Conservation (phyloP, 1,284 basidiomycete genomes). For the Ustilago sp. region DNA sequence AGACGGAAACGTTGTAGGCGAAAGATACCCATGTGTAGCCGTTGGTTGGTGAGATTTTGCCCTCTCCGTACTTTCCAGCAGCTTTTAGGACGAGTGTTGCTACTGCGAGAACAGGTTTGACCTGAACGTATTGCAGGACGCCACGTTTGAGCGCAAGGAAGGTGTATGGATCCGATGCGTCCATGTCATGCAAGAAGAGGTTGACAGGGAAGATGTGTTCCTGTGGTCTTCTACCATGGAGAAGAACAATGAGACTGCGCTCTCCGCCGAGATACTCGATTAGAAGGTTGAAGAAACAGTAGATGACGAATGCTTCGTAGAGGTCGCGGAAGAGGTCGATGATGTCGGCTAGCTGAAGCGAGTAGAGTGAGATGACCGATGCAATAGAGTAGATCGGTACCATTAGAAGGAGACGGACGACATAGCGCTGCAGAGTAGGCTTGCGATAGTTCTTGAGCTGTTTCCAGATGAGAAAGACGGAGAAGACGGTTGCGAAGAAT, state of each 20-base stretch:
- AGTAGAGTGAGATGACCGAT: constrained; percentile 92
- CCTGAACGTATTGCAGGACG: constrained; percentile 95
- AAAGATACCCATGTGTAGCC: constrained; percentile 79
- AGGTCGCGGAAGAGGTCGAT: constrained; percentile 95
- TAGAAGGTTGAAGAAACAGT: constrained; percentile 74
- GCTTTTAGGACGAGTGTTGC: constrained; percentile 88
- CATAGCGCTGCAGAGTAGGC: constrained; percentile 76
- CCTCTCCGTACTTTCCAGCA: constrained; percentile 88
- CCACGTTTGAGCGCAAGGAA: constrained; percentile 94
- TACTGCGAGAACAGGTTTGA: constrained; percentile 90
- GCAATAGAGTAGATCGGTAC: constrained; percentile 92
- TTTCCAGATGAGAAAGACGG: constrained; percentile 83
- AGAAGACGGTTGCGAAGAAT: constrained; percentile 77
- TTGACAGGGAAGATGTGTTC: constrained; percentile 85
- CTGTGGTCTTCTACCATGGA: constrained; percentile 89
- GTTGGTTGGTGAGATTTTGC: constrained; percentile 81
- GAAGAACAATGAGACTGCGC: constrained; percentile 86
- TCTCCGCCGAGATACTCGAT: constrained; percentile 87
- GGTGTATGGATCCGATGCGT: constrained; percentile 76
- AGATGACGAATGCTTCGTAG: constrained; percentile 98
- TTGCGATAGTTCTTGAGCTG: constrained; percentile 78
- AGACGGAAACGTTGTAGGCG: constrained; percentile 74
- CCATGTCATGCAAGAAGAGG: constrained; percentile 60
- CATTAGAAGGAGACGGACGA: constrained; percentile 96
- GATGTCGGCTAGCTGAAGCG: constrained; percentile 92